Percentiles rank a stretch among this genome's conserved stretches.
phyloP scores from a whole-genome alignment of 345 rosid species.

The Lenwebbia sp. region DNA sequence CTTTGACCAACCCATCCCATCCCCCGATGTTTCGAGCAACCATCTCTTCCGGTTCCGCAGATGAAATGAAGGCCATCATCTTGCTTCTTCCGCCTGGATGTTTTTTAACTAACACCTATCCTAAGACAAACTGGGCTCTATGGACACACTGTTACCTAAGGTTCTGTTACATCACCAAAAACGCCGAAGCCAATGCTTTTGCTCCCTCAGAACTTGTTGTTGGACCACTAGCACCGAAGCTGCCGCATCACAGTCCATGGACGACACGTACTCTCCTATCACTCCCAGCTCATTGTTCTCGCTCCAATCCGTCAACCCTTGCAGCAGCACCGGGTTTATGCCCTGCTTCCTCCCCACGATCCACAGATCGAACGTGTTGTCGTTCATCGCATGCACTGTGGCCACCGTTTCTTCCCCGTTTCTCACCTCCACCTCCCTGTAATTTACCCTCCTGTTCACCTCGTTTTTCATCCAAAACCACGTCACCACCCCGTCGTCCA shows the following conservation, averaged over 20 bases:
- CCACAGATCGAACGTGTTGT: slow-evolving; percentile 46
- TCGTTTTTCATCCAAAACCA: slow-evolving; percentile 78
- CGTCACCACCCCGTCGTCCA: slow-evolving; percentile 64
- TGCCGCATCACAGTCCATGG: slow-evolving; percentile 24
- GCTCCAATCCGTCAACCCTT: slow-evolving; percentile 56
- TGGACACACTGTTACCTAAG: background rate
- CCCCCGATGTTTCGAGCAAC: too few relatives aligned
- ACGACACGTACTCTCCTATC: slow-evolving; percentile 50
- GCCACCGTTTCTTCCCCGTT: slow-evolving; percentile 59
- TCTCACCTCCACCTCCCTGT: slow-evolving; percentile 52
- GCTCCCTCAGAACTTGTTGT: slow-evolving; percentile 46
- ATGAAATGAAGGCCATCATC: too few relatives aligned
- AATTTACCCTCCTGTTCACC: slow-evolving; percentile 34
- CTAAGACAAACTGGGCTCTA: background rate
- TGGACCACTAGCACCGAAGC: slow-evolving; percentile 71
- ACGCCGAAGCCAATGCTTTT: background rate
- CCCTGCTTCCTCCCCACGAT: slow-evolving; percentile 64
- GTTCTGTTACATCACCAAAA: background rate
- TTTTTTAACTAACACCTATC: background rate
- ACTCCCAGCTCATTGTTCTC: slow-evolving; percentile 43
- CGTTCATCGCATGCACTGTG: slow-evolving; percentile 46
- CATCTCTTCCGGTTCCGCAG: too few relatives aligned
- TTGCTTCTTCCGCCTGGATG: background rate
- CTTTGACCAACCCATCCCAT: too few relatives aligned
- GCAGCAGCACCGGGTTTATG: slow-evolving; percentile 40